Percentiles rank a stretch among this genome's conserved stretches.
phyloP scores from a whole-genome alignment of 345 rosid species.

The Streptanthus diversifolius region DNA sequence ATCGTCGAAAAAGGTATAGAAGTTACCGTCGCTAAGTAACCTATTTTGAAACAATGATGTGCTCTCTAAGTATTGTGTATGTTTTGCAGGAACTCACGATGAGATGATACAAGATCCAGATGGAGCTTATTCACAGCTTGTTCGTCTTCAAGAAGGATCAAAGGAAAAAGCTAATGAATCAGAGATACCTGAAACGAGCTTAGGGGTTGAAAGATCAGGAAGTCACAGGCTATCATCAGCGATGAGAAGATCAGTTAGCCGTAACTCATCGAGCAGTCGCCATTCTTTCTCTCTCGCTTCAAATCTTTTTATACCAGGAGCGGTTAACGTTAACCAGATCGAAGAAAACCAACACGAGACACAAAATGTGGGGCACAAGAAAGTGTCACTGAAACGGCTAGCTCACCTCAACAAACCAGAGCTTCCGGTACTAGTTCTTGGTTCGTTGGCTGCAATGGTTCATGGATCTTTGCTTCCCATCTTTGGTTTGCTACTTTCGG shows the following conservation, averaged over 20 bases:
- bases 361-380: constrained; percentile 31
- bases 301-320: constrained; percentile 18
- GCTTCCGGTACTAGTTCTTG: constrained; percentile 50
- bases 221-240: constrained; percentile 30
- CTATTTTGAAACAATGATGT: background rate
- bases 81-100: constrained; percentile 49
- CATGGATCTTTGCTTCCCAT: constrained; percentile 67
- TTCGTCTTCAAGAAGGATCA: constrained; percentile 70
- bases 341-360: background rate
- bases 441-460: constrained; percentile 53
- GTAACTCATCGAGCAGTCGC: constrained; percentile 30
- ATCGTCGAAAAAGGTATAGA: constrained; percentile 71
- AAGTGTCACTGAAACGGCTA: constrained; percentile 54
- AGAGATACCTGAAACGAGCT: constrained; percentile 20
- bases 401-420: constrained; percentile 76
- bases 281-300: constrained; percentile 25
- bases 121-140: constrained; percentile 72
- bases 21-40: background rate
- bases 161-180: constrained; percentile 35
- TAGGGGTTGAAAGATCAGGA: constrained; percentile 23
- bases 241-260: constrained; percentile 33
- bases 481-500: constrained; percentile 71
- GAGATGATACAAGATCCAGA: constrained; percentile 58
- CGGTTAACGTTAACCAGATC: constrained; percentile 15
- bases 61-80: background rate